Evolutionary conservation across 495 filamentous ascomycete species (phyloP).

Genomic region (Trichoderma parareesei): DNA sequence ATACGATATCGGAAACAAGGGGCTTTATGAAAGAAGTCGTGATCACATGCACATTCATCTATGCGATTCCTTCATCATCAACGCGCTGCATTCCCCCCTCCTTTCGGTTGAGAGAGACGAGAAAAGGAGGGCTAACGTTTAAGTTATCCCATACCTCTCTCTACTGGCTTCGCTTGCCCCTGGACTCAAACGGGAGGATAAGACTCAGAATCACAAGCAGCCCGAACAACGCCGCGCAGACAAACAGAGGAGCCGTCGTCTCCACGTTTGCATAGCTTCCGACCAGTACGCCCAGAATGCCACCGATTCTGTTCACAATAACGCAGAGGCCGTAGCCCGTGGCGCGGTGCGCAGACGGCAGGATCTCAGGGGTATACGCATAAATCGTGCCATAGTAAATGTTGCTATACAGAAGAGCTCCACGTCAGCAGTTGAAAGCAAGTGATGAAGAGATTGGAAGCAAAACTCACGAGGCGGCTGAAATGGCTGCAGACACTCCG

Average conservation of each 20-base stretch:
- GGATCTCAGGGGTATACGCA: constrained; percentile 38
- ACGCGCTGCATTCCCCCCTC: too few relatives aligned
- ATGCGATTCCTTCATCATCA: too few relatives aligned
- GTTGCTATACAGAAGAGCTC: constrained; percentile 15
- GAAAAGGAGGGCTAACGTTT: not conserved
- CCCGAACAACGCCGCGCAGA: constrained; percentile 45
- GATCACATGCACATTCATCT: too few relatives aligned
- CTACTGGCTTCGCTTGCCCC: constrained; percentile 16
- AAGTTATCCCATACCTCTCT: not conserved
- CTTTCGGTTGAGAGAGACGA: not conserved
- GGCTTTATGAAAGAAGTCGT: too few relatives aligned
- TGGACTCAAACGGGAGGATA: constrained; percentile 30
- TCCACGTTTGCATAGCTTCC: constrained; percentile 40
- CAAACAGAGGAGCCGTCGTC: constrained; percentile 48
- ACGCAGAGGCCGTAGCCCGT: constrained; percentile 49
- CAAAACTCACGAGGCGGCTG: constrained; percentile 22
- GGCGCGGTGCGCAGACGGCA: constrained; percentile 35
- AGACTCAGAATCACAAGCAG: constrained; percentile 25
- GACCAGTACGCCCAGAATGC: constrained; percentile 48
- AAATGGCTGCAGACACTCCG: constrained; percentile 33
- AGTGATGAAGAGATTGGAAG: not conserved
- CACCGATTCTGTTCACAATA: constrained; percentile 50
- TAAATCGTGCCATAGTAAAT: constrained; percentile 43
- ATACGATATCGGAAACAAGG: not conserved
- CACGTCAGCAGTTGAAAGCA: not conserved